Evolutionary conservation across 1,284 basidiomycete species (phyloP), one percentile per base, ranked within the genome.

Genomic region (Cryptococcus sp.): DNA sequence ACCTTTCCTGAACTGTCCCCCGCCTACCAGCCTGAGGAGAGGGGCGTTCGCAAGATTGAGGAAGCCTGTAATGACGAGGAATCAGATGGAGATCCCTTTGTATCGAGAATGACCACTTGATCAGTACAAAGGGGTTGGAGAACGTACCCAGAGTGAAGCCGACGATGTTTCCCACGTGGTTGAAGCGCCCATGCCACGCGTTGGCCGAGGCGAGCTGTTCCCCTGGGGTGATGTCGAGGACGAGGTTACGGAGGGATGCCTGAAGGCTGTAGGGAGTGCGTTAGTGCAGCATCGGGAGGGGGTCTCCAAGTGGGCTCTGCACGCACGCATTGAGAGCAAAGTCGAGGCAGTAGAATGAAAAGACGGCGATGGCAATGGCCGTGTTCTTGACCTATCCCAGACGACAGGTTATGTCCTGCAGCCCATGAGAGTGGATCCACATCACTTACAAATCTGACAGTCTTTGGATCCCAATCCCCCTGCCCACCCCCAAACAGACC

Each of bases 181-280:
- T 87, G 88, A 96, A 94, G 56, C 91, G 82, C 16, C 93, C 91
- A 66, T 97, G 92, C 94, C 95, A 98, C n/a, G 95, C 95, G 78
- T 97, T 98, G 6, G 89, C 93, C 15, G 86, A 82, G 62, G 87
- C 92, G 37, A 97, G 83, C 75, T 98, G 93, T 61, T 87, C 83
- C 3, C 87, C 83, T 4, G 92, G 92, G 0, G 91, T 86, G 46
- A 93, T 80, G 73, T 98, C 95, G 56, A 98, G 82, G 13, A 97
- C 82, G 21, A 98, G 83, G 70, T 96, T 96, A 37, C 94, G 83
- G 20, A 95, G 79, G 3, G 92, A 92, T 0, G 92, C 93, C 82
- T 97, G 93, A 45, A 97, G 79, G 3, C 89, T 91, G 46, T 2
- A 35, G 15, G 23, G n/a, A 23, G 13, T 13, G 44, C 44, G 28